These are phyloP conservation scores for Penicillium sp. DNA, from an alignment of 2,329 filamentous ascomycete species.

Conservation along the genomic window DNA sequence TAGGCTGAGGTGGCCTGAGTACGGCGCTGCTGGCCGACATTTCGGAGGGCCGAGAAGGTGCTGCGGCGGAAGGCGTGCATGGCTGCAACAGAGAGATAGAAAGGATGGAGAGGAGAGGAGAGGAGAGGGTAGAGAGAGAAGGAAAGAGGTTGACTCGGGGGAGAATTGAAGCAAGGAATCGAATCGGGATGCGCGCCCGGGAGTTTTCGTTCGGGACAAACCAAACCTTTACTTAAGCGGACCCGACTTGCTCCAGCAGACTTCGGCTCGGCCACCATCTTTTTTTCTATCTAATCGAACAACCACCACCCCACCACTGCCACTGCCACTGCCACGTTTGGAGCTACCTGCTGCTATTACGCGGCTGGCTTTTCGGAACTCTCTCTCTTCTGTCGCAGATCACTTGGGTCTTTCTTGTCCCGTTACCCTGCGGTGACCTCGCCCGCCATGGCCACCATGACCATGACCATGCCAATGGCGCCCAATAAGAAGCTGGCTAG, in stretches of 20 bases:
- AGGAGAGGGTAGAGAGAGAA: constrained; percentile 17
- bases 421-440: constrained; percentile 14
- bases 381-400: neutral
- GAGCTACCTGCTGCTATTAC: neutral
- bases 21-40: constrained; percentile 67
- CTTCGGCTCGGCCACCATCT: constrained; percentile 33
- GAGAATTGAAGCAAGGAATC: constrained; percentile 28
- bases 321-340: no score
- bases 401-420: constrained; percentile 1
- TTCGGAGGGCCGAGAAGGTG: constrained; percentile 69
- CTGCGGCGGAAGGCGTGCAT: constrained; percentile 89
- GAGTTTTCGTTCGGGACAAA: constrained; percentile 42
- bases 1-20: constrained; percentile 73
- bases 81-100: constrained; percentile 25
- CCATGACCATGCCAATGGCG: constrained; percentile 64
- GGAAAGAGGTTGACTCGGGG: constrained; percentile 21
- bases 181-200: constrained; percentile 35
- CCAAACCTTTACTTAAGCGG: constrained; percentile 43
- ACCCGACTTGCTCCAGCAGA: constrained; percentile 37
- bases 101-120: constrained; percentile 20
- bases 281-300: constrained; percentile 30
- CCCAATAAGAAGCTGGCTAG: constrained; percentile 57
- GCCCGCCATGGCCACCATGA: constrained; percentile 63
- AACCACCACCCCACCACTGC: constrained; percentile 10
- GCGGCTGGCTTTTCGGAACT: no score